Conservation (phyloP, 495 filamentous ascomycete species). For the Recurvomyces mirabilis region DNA sequence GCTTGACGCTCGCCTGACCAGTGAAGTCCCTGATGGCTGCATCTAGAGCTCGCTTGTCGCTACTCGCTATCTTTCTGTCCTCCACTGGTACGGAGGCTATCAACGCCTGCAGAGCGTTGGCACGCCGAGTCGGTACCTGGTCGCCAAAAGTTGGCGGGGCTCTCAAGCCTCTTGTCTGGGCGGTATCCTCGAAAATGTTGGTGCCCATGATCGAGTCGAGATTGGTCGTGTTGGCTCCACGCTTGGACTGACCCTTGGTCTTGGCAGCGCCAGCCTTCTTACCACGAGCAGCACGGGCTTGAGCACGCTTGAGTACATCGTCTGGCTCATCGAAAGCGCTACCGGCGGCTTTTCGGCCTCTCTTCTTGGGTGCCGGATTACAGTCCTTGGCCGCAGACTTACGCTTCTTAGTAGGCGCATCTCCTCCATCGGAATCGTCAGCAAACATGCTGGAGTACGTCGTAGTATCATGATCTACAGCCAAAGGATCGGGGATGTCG, state of each 20-base stretch:
- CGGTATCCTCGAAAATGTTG: conserved; percentile 24
- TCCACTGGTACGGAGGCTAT: conserved; percentile 25
- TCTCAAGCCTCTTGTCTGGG: conserved; percentile 14
- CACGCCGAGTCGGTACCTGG: conserved; percentile 12
- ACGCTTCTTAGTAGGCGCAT: background rate
- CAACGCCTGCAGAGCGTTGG: conserved; percentile 24
- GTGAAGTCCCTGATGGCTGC: conserved; percentile 35
- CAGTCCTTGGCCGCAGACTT: too few species aligned
- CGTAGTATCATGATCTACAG: too few species aligned
- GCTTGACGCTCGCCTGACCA: conserved; percentile 24
- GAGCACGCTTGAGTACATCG: background rate
- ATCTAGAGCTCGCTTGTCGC: conserved; percentile 17
- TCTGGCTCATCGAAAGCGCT: background rate
- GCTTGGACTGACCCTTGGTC: conserved; percentile 1
- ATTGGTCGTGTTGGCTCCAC: conserved; percentile 4
- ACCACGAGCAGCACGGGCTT: background rate
- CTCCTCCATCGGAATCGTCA: background rate
- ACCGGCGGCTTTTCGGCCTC: background rate
- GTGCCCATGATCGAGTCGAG: background rate
- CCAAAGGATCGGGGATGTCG: too few species aligned
- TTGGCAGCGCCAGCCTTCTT: conserved; percentile 2
- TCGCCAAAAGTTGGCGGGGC: conserved; percentile 11
- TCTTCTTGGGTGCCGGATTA: too few species aligned
- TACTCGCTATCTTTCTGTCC: conserved; percentile 8
- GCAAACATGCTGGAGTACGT: background rate